phyloP scores from a whole-genome alignment of 2,329 filamentous ascomycete genomes.

The Xenoacremonium recifei region DNA sequence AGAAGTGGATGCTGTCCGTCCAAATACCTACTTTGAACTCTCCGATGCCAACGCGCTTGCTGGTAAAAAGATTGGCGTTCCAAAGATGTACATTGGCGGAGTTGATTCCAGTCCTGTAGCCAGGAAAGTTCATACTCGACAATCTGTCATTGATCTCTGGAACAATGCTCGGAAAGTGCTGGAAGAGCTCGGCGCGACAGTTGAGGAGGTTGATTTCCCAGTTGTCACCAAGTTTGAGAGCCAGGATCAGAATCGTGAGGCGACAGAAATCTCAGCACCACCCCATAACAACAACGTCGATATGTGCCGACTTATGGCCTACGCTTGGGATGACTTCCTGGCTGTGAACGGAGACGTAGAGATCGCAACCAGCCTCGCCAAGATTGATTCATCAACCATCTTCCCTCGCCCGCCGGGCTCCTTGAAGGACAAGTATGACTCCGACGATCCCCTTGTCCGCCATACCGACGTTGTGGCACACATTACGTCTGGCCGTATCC shows the following conservation, averaged over 20 bases:
- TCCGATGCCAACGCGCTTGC: conserved; percentile 3
- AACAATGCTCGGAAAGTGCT: background rate
- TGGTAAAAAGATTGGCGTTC: conserved; percentile 9
- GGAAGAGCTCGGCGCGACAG: background rate
- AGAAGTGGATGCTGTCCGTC: background rate
- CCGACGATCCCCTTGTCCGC: background rate
- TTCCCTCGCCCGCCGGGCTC: background rate
- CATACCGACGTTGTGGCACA: background rate
- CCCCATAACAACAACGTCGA: background rate
- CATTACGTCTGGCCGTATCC: background rate
- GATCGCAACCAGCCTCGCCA: background rate
- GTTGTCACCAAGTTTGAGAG: background rate
- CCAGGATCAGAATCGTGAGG: background rate
- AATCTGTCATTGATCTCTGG: background rate
- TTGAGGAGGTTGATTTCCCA: background rate
- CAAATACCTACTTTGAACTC: conserved; percentile 3
- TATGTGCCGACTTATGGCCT: background rate
- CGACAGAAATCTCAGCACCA: background rate
- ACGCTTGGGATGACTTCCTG: background rate
- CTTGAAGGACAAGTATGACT: background rate
- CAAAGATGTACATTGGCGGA: conserved; percentile 8
- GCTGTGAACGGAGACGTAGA: background rate
- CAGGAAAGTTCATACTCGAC: background rate
- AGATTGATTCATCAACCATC: background rate
- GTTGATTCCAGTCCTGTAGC: background rate